Base-by-base conservation (phyloP, 2,329 filamentous ascomycete genomes). In the Neonectria sp. region DNA sequence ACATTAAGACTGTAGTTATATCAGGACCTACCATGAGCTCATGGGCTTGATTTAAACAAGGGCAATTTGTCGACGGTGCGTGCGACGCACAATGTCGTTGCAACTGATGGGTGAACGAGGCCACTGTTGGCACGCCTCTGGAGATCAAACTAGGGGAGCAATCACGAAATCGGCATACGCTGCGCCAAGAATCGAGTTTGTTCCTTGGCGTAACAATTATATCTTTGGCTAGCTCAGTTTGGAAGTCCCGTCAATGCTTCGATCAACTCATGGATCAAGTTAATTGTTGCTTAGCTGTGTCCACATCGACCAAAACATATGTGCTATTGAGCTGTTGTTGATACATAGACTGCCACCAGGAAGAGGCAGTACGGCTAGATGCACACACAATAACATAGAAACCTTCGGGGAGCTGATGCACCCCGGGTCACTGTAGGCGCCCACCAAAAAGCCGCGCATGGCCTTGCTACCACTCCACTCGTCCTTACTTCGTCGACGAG, bases 1-100 rank as follows among this genome's bases (percentile, higher is more conserved):
- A 73, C 58, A 72, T 74, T 77, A 76, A 67, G 65, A 68, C 63
- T 76, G 74, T 76, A 76, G 74, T 75, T 76, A 71, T 76, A 76
- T 72, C 73, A 68, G 67, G 65, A 71, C 68, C 68, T 60, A 65
- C 64, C 63, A 55, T 69, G 56, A 37, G 59, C 65, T 70, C 51
- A 52, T 52, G 59, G 51, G 27, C 53, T 63, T n/a, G 43, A 46
- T 58, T 35, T 45, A 29, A 29, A 59, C 40, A 56, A 45, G 27
- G 25, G 9, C 49, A 21, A 52, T 24, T 53, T 52, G 40, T 21
- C 51, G 21, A 33, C 17, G 21, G 21, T 7, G 13, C 9, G 21
- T 7, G 13, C 9, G 25, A 24, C 15, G 12, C 13, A n/a, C n/a
- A 24, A 4, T 4, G 13, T 35, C 7, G 8, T 7, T 25, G 11